Base-by-base conservation (phyloP, 768 basidiomycete species). In the Hygrophorus pudorinus region DNA sequence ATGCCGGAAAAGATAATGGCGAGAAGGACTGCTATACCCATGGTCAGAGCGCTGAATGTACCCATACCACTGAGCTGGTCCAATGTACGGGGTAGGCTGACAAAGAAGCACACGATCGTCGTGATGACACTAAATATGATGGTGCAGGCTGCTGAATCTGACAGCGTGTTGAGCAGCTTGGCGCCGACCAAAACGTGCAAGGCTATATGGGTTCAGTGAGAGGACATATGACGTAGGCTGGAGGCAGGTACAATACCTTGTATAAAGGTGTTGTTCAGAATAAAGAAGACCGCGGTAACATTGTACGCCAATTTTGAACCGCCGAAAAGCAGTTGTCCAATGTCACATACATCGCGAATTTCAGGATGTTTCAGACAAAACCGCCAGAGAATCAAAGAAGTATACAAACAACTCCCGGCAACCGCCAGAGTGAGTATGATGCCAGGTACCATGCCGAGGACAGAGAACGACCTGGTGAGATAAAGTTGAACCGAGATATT, bases 251-350 rank as follows among this genome's bases (percentile, higher is more conserved):
- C 50, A 3, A 14, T 7, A 61, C 71, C 73, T 64, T 71, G 70
- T 32, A 72, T 73, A 59, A 74, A 73, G 13, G 70, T 71, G 53
- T 75, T 77, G 58, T 78, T 78, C 35, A 73, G 55, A 38, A 76
- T 57, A 53, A 78, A 70, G 60, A 78, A 71, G 24, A 73, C 56
- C 2, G 67, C 69, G 1, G 74, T 75, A 27, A 66, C 49, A 41
- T 75, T 71, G 56, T 73, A 75, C 2, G 71, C 74, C 36, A 65
- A 46, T 33, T 67, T 49, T 0, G 72, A 71, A 28, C 72, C 66
- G 9, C 68, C 65, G 41, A 72, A 75, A 27, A 76, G 64, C 38
- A 64, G 58, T 33, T 59, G 61, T 1, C 71, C 72, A 35, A 76
- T 72, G 51, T 76, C 72, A 53, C 72, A 74, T 13, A 73, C 68